Conservation (phyloP, 1,284 basidiomycete genomes). For the Tremellales sp. region DNA sequence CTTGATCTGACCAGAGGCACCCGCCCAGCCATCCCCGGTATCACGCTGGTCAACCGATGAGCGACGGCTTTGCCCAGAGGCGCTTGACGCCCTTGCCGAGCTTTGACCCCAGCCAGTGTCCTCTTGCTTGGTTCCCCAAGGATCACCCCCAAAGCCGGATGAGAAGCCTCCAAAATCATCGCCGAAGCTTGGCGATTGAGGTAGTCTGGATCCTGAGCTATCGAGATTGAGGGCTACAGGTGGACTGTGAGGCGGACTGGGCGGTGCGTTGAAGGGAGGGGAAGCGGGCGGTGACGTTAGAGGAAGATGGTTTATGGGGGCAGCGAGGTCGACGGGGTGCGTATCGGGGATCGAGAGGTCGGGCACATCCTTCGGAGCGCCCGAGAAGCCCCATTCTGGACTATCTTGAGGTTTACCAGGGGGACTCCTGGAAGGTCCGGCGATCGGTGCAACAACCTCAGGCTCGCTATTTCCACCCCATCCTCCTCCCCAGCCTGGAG, state of each 20-base stretch:
- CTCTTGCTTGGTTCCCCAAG: slow-evolving; percentile 18
- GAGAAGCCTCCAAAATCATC: slow-evolving; percentile 34
- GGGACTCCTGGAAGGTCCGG: not conserved
- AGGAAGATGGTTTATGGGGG: too few species aligned
- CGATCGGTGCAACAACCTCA: too few species aligned
- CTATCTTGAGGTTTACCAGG: not conserved
- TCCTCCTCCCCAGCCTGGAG: slow-evolving; percentile 4
- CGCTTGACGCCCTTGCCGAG: not conserved
- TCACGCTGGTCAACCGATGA: slow-evolving; percentile 6
- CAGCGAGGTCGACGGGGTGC: too few species aligned
- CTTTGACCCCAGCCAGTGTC: slow-evolving; percentile 11
- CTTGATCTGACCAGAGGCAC: not conserved
- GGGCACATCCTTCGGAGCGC: too few species aligned
- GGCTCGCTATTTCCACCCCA: too few species aligned
- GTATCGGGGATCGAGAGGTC: too few species aligned
- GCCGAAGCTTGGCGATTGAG: slow-evolving; percentile 27
- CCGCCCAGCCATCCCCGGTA: slow-evolving; percentile 25
- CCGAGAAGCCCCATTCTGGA: not conserved
- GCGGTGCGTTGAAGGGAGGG: too few species aligned
- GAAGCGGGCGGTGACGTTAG: too few species aligned
- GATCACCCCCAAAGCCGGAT: slow-evolving; percentile 15
- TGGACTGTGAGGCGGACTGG: too few species aligned
- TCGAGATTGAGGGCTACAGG: too few species aligned
- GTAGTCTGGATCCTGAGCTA: slow-evolving; percentile 8
- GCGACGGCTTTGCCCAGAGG: not conserved